phyloP scores from a whole-genome alignment of 768 basidiomycete genomes.

The Chalciporus chontae region DNA sequence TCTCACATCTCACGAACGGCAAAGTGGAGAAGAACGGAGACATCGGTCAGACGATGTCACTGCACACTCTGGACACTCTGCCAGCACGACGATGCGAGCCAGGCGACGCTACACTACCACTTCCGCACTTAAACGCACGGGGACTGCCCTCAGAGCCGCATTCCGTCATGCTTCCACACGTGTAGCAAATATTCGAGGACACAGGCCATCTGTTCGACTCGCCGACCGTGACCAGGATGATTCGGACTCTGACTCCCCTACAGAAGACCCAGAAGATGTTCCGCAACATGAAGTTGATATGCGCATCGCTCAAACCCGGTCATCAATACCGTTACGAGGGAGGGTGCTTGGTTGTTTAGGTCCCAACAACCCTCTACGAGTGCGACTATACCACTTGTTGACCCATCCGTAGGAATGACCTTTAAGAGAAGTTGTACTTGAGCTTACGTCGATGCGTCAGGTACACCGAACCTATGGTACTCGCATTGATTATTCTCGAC shows the following conservation, averaged over 20 bases:
- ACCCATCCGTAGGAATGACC: constrained; percentile 58
- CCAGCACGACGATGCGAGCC: constrained; percentile 36
- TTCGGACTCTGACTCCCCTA: constrained; percentile 19
- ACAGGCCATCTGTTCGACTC: constrained; percentile 56
- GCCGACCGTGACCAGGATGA: constrained; percentile 43
- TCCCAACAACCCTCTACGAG: constrained; percentile 60
- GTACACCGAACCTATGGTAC: constrained; percentile 83
- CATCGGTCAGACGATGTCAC: too few relatives aligned
- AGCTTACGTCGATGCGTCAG: constrained; percentile 34
- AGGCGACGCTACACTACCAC: constrained; percentile 43
- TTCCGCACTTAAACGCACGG: constrained; percentile 60
- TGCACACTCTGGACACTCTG: constrained; percentile 49
- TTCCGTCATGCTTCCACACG: constrained; percentile 66
- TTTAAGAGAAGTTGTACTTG: background rate
- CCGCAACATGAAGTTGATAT: constrained; percentile 27
- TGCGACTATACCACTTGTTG: constrained; percentile 63
- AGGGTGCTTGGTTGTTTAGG: constrained; percentile 76
- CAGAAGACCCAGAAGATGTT: constrained; percentile 38
- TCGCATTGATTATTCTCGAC: constrained; percentile 80
- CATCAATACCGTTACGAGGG: constrained; percentile 59
- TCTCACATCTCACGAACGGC: constrained; percentile 48
- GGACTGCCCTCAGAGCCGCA: constrained; percentile 55
- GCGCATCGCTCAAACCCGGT: constrained; percentile 34
- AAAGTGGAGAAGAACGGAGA: constrained; percentile 25
- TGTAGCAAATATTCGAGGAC: constrained; percentile 75